Conservation (phyloP, 2,329 filamentous ascomycete genomes). For the Neofusicoccum umdonicola region DNA sequence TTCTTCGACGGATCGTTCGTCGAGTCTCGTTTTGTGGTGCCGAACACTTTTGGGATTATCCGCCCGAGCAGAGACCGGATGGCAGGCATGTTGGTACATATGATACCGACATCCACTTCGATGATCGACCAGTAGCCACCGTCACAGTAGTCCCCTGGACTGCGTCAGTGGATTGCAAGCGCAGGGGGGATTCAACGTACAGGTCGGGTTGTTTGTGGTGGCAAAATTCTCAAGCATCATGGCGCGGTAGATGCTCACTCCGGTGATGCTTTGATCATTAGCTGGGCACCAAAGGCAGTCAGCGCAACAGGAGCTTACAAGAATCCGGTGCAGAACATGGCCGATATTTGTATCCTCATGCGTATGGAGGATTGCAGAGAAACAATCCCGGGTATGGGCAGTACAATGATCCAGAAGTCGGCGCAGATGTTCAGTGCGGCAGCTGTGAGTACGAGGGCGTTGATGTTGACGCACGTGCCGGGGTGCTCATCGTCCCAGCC, state of each 20-base stretch:
- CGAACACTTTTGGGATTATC: not conserved
- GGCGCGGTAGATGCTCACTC: not conserved
- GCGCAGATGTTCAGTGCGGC: not conserved
- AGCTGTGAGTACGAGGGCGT: not conserved
- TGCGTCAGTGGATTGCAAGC: not conserved
- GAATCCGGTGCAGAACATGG: conserved; percentile 5
- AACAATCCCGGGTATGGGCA: not conserved
- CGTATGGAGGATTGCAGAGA: not conserved
- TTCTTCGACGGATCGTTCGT: not conserved
- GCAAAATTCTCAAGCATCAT: not conserved
- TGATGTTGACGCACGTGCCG: not conserved
- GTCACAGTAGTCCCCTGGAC: not conserved
- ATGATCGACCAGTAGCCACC: conserved; percentile 3
- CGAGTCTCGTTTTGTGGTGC: not conserved
- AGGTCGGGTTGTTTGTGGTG: not conserved
- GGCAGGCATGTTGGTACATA: not conserved
- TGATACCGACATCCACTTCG: not conserved
- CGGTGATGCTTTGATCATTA: not conserved
- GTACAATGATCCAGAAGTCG: conserved; percentile 4
- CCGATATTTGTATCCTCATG: not conserved
- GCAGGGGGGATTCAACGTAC: not conserved
- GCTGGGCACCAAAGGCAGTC: not conserved
- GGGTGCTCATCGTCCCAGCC: not conserved
- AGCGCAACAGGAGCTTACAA: not conserved
- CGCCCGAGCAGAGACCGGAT: not conserved